phyloP scores from a whole-genome alignment of 164 flowering plant genomes.

The Piper longum region DNA sequence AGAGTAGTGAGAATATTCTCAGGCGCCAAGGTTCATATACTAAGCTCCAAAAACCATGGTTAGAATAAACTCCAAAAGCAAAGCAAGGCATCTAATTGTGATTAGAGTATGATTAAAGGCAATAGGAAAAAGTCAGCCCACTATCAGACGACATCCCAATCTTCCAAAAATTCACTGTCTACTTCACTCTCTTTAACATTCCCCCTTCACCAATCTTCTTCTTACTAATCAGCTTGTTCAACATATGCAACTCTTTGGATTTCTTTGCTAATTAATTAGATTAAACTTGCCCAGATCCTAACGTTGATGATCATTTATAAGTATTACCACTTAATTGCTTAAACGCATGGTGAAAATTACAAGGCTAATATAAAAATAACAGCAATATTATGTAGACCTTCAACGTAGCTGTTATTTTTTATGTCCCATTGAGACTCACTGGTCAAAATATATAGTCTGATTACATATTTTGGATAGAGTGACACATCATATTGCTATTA shows the following conservation, averaged over 20 bases:
- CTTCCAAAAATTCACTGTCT: slow-evolving; percentile 84
- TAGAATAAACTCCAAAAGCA: slow-evolving; percentile 29
- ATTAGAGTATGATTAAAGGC: slow-evolving; percentile 79
- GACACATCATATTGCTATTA: no score
- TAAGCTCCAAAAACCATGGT: slow-evolving; percentile 44
- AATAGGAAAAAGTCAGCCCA: slow-evolving; percentile 79
- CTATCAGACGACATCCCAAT: slow-evolving; percentile 65
- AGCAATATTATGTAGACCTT: no score
- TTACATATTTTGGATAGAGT: no score
- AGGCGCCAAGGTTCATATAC: slow-evolving; percentile 41
- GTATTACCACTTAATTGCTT: no score
- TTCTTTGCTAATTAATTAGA: no score
- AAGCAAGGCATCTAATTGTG: slow-evolving; percentile 23
- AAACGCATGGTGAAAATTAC: no score
- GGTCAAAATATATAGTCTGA: no score
- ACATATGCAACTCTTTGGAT: not conserved
- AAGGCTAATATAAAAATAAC: no score
- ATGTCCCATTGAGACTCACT: no score
- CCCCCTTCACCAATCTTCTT: slow-evolving; percentile 3
- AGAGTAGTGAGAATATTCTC: slow-evolving; percentile 64
- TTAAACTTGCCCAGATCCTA: no score
- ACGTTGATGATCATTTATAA: no score
- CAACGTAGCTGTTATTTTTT: no score
- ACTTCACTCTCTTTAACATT: slow-evolving; percentile 49
- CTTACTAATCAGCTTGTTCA: not conserved